These are phyloP conservation scores for Didymella lethalis DNA, from an alignment of 2,329 filamentous ascomycete species.

Conservation along the genomic window DNA sequence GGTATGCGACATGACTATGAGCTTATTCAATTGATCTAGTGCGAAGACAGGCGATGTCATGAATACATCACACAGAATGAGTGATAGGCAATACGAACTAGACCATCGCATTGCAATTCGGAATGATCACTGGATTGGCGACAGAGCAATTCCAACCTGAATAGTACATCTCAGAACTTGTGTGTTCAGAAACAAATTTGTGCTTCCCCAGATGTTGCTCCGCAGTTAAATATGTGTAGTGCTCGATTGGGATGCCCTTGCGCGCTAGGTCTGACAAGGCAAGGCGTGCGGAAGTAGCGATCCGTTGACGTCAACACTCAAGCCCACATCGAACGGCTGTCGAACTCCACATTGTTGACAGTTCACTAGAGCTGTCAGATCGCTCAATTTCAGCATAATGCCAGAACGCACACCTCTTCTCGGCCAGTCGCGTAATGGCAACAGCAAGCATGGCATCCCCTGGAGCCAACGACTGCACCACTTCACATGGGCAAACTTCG, in stretches of 20 bases:
- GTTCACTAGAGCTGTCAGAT: not conserved
- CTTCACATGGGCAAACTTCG: conserved; percentile 69
- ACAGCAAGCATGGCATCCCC: conserved; percentile 21
- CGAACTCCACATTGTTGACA: not conserved
- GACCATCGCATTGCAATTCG: not conserved
- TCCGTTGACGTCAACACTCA: conserved; percentile 18
- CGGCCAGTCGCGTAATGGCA: conserved; percentile 10
- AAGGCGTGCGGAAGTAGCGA: conserved; percentile 3
- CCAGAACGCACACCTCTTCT: conserved; percentile 12
- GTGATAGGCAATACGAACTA: too few relatives aligned
- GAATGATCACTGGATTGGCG: not conserved
- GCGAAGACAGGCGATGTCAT: conserved; percentile 2
- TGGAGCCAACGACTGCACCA: conserved; percentile 35
- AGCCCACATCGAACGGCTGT: not conserved
- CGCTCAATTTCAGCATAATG: conserved; percentile 10
- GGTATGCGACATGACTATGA: not conserved
- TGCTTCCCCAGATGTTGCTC: not conserved
- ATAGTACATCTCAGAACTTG: too few relatives aligned
- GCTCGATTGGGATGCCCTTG: not conserved
- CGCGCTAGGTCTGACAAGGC: conserved; percentile 1
- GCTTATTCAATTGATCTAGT: not conserved
- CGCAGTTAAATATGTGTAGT: not conserved
- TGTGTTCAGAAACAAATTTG: not conserved
- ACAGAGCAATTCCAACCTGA: not conserved
- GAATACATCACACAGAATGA: not conserved